Evolutionary conservation across 352 stramenopile species (phyloP).

Genomic region (Phytophthora foliorum): DNA sequence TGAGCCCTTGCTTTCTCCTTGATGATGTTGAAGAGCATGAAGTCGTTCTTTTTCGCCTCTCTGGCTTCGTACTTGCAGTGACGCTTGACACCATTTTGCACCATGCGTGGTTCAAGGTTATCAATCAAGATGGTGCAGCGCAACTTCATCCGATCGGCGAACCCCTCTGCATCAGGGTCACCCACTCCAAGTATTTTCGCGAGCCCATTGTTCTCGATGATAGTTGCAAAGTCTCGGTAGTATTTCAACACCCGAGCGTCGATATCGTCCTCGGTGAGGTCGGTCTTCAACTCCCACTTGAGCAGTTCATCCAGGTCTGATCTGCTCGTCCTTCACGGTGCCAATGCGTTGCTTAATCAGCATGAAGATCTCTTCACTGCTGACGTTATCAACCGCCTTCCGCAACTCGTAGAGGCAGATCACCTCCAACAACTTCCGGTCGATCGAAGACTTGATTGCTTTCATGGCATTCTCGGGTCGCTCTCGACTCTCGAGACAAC

Average conservation of each 20-base stretch:
- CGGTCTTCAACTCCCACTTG: conserved; percentile 5
- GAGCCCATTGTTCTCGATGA: conserved; percentile 3
- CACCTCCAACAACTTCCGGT: conserved; percentile 5
- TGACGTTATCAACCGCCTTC: conserved; percentile 5
- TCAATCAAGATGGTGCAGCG: conserved; percentile 9
- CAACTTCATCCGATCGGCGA: conserved; percentile 11
- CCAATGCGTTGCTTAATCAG: conserved; percentile 1
- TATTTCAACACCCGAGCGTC: conserved; percentile 13
- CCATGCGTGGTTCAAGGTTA: conserved; percentile 5
- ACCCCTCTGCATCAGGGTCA: conserved; percentile 2
- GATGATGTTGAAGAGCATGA: conserved; percentile 9
- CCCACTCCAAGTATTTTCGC: conserved; percentile 6
- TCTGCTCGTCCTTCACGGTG: conserved; percentile 4
- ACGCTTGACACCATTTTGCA: conserved; percentile 4
- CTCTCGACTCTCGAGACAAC: conserved; percentile 5
- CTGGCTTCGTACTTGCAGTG: conserved; percentile 9
- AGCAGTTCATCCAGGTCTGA: conserved; percentile 12
- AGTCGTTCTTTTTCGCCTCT: conserved; percentile 10
- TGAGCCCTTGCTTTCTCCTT: conserved; percentile 7
- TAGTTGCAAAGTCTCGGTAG: not conserved
- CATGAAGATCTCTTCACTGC: conserved; percentile 3
- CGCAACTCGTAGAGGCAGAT: conserved; percentile 14
- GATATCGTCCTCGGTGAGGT: conserved; percentile 6
- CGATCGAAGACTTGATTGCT: not conserved
- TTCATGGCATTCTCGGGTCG: not conserved